phyloP scores from a whole-genome alignment of 768 basidiomycete genomes.

The Leccinum disarticulatum region DNA sequence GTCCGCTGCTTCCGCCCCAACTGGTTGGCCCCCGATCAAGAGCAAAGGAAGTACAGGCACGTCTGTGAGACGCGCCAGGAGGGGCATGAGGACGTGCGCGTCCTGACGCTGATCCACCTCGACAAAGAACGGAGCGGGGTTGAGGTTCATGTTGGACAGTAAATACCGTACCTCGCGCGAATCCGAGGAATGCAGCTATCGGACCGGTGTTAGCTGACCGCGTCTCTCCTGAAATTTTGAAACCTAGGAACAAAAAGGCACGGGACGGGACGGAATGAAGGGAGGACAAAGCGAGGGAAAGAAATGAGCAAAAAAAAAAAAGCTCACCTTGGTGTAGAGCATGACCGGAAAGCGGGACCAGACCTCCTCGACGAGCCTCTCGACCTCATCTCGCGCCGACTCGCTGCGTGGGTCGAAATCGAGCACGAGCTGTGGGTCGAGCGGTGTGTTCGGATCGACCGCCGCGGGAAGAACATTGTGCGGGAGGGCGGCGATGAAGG shows the following conservation, averaged over 20 bases:
- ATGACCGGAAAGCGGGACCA: conserved; percentile 77
- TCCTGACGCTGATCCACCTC: conserved; percentile 77
- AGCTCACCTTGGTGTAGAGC: conserved; percentile 64
- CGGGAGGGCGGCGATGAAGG: conserved; percentile 70
- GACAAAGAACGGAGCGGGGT: conserved; percentile 63
- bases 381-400: conserved; percentile 60
- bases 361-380: conserved; percentile 57
- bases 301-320: not conserved
- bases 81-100: conserved; percentile 56
- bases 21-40: conserved; percentile 61
- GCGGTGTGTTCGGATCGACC: conserved; percentile 60
- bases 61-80: conserved; percentile 61
- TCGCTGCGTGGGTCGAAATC: conserved; percentile 78
- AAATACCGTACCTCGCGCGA: conserved; percentile 68
- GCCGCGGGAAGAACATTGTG: conserved; percentile 71
- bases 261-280: not conserved
- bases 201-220: conserved; percentile 6
- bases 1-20: conserved; percentile 39
- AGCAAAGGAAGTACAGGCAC: conserved; percentile 60
- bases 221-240: not conserved
- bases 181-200: conserved; percentile 58
- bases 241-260: not conserved
- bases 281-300: not conserved
- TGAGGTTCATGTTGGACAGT: conserved; percentile 53
- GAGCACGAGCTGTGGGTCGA: conserved; percentile 79